Evolutionary conservation across 805 yeast species (phyloP), one percentile per base, ranked within the genome.

Genomic region (Sugiyamaella americana): DNA sequence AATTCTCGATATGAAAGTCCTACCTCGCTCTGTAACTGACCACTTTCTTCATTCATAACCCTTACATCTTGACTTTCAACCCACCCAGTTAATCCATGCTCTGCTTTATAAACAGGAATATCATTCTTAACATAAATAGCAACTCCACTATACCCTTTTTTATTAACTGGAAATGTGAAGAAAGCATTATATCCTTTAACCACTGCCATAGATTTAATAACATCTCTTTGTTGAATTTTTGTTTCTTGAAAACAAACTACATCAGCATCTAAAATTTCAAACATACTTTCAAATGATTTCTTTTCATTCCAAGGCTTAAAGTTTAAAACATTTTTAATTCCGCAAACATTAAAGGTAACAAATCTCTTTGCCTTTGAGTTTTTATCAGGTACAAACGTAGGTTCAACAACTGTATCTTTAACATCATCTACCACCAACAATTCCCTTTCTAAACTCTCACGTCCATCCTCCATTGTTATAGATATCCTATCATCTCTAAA

Each of bases 141-240:
- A 1, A 91, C 97, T 0, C 98, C 98, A 47, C 91, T 78, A 61
- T 93, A 93, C 0, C 98, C 98, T 58, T 80, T 84, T 59, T 79
- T 84, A 2, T 60, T 48, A 8, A 60, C 62, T 0, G 96, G 95
- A 10, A 87, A 67, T 0, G 91, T 72, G 29, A 87, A 75, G 56
- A 79, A 91, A 1, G 84, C 72, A 20, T 73, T 67, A 58, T 73
- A 91, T 1, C 80, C 78, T 1, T 72, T 69, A 0, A 83, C 65
- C 34, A 73, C 66, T 1, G 78, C 79, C 64, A 79, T 67, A 29
- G 60, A 64, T n/a, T 65, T 53, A 17, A 74, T 69, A 2, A 81
- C 58, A 47, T 75, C 76, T 23, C 61, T 59, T n/a, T 66, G 59
- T 38, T 82, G 78, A 3, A 84, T 67, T 61, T 91, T 91, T 40